Evolutionary conservation across 1,284 basidiomycete genomes (phyloP), one percentile per base, ranked within the genome.

Genomic region (Vanrija humicola): DNA sequence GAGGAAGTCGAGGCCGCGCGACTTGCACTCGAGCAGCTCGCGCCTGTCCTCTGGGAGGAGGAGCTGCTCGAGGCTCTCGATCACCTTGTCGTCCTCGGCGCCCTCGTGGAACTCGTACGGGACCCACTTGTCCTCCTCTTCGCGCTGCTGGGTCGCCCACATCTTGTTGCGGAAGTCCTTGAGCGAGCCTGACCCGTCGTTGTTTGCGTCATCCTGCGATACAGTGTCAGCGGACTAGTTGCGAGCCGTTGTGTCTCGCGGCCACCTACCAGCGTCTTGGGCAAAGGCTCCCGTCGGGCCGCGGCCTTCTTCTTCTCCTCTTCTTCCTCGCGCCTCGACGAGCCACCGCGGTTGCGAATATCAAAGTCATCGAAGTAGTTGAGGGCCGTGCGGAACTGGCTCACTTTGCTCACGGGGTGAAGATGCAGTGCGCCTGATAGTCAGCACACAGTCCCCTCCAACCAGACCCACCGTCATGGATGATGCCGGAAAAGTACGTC

Each of bases 151-250:
- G 58, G 64, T 64, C 26, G 64, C 56, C 68, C 70, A 73, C 70
- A 76, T 73, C 59, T 74, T 74, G 51, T 69, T 67, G 42, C 75
- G 63, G 58, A 77, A 76, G 56, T 76, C 72, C 47, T 72, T 72
- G 55, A 76, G 70, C 5, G 65, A 66, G 8, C 75, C 75, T 19
- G 63, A 66, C 9, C 74, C 75, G 56, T 76, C 75, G 48, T 69
- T 70, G 25, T 72, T 64, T 25, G 71, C 67, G 51, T 73, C 70
- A 50, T 72, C 65, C 52, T 54, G 54, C 12, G 23, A 25, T 16
- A 38, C 46, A 47, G 46, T 14, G 34, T 14, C 8, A 16, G 21
- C 21, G 5, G 21, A 23, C 21, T 23, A 5, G 21, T 19, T 10
- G 49, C 16, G 3, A 23, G 21, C 14, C 3, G 8, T 16, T 15